These are phyloP conservation scores for Nymphaea colorata DNA, from an alignment of 164 flowering plant species.

Conservation along the genomic window DNA sequence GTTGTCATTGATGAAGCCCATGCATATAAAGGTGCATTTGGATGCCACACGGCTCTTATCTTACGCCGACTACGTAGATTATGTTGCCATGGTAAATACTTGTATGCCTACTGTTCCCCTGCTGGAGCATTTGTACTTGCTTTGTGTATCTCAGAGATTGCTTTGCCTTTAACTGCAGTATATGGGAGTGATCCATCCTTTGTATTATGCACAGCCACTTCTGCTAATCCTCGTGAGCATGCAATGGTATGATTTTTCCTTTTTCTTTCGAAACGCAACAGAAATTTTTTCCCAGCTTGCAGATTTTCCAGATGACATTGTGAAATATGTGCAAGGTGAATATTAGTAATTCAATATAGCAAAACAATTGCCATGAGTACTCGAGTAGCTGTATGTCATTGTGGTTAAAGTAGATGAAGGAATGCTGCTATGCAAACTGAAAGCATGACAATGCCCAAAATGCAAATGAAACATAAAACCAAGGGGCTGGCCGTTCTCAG, in stretches of 20 bases:
- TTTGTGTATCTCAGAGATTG: conserved; percentile 1
- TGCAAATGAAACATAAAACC: too few species aligned
- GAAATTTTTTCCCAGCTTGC: too few species aligned
- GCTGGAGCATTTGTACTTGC: background rate
- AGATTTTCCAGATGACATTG: too few species aligned
- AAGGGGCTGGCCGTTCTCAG: too few species aligned
- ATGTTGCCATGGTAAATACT: conserved; percentile 66
- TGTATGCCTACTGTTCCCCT: background rate
- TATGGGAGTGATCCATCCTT: conserved; percentile 86
- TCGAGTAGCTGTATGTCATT: too few species aligned
- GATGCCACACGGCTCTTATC: conserved; percentile 84
- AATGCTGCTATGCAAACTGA: too few species aligned
- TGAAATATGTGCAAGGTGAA: too few species aligned
- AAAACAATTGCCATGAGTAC: too few species aligned
- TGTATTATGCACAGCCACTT: conserved; percentile 86
- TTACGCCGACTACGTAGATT: conserved; percentile 77
- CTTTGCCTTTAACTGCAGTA: conserved; percentile 34
- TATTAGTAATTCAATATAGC: too few species aligned
- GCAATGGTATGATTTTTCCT: conserved; percentile 44
- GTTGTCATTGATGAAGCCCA: conserved; percentile 93
- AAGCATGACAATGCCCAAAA: too few species aligned
- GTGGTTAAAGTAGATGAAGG: too few species aligned
- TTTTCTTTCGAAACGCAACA: too few species aligned
- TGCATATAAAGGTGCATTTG: conserved; percentile 91
- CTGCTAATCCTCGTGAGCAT: conserved; percentile 84